Evolutionary conservation across 2,329 filamentous ascomycete genomes (phyloP), one percentile per base, ranked within the genome.

Genomic region (Kalmusia sp.): DNA sequence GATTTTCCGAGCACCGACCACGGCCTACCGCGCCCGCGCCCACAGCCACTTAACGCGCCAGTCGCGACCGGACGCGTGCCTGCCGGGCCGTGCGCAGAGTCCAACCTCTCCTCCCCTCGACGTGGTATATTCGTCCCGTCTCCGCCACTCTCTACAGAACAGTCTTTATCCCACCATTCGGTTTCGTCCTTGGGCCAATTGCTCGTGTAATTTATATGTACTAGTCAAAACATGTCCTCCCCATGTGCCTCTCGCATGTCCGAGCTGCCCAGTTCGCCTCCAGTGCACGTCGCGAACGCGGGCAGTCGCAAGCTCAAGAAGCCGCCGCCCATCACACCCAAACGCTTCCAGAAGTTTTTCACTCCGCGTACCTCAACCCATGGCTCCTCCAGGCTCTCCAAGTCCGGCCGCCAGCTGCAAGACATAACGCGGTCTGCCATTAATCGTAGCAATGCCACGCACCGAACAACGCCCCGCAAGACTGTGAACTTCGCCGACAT

Each of bases 271-370:
- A 65, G 67, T n/a, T 76, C 74, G 41, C 73, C 76, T 49, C 72
- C 74, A 38, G 68, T 68, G 56, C 57, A 75, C 24, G 37, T 68
- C 27, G 57, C 69, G 24, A 63, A 61, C 21, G 53, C 58, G 28
- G 63, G 63, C 25, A 67, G 62, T 37, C 59, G 67, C 43, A 81
- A 80, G 61, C 73, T 71, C 31, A 79, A 71, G 58, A 77, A 75
- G 54, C 76, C 77, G 27, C 79, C 80, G 5, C 79, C 79, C 24
- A 79, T 82, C 58, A 82, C 80, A 1, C 80, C 80, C 6, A 80
- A 79, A 61, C 75, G 80, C 52, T 81, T 82, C 68, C 80, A 68
- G 41, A 76, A 77, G 55, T 82, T 82, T 69, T 82, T 82, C 67
- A 80, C 78, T 11, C 80, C 79, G 9, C 70, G 78, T 40, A 65